Percentiles rank a stretch among this genome's conserved stretches.
Evolutionary conservation across 495 filamentous ascomycete genomes (phyloP).

Genomic region (Penicillium malachiteum): DNA sequence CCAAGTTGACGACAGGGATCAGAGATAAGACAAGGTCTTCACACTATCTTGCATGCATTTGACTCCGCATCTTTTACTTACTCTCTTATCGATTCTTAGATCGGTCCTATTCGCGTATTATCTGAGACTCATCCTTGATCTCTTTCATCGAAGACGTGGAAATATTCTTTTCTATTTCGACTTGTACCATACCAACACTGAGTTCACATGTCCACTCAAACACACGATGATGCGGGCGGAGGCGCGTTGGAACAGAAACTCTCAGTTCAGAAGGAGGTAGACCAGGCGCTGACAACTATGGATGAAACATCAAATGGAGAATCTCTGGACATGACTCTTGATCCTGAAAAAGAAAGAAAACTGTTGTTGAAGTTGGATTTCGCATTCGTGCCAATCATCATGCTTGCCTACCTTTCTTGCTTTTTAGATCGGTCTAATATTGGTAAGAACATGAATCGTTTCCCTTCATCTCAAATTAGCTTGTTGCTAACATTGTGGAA

Average conservation of each 20-base stretch:
- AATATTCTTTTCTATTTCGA: too few relatives aligned
- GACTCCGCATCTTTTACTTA: neutral
- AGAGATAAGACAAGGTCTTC: slow-evolving; percentile 9
- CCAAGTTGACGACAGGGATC: neutral
- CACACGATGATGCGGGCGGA: too few relatives aligned
- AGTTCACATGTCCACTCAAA: slow-evolving; percentile 1
- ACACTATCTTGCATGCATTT: slow-evolving; percentile 8
- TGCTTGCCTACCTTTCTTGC: slow-evolving; percentile 46
- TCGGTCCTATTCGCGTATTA: too few relatives aligned
- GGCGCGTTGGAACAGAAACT: slow-evolving; percentile 10
- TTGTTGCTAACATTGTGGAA: neutral
- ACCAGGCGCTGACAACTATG: neutral
- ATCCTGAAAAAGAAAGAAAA: slow-evolving; percentile 34
- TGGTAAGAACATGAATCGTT: slow-evolving; percentile 21
- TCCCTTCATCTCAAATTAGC: neutral
- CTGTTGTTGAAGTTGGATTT: slow-evolving; percentile 44
- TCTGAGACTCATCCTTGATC: too few relatives aligned
- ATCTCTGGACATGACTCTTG: slow-evolving; percentile 26
- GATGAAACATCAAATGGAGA: slow-evolving; percentile 18
- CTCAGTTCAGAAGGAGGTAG: slow-evolving; percentile 17
- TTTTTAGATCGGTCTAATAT: slow-evolving; percentile 50
- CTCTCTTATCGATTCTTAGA: neutral
- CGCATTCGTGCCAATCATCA: slow-evolving; percentile 47
- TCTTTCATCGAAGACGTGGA: too few relatives aligned
- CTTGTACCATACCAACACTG: neutral